Conservation (phyloP, 1,284 basidiomycete genomes). For the Testicularia cyperi region DNA sequence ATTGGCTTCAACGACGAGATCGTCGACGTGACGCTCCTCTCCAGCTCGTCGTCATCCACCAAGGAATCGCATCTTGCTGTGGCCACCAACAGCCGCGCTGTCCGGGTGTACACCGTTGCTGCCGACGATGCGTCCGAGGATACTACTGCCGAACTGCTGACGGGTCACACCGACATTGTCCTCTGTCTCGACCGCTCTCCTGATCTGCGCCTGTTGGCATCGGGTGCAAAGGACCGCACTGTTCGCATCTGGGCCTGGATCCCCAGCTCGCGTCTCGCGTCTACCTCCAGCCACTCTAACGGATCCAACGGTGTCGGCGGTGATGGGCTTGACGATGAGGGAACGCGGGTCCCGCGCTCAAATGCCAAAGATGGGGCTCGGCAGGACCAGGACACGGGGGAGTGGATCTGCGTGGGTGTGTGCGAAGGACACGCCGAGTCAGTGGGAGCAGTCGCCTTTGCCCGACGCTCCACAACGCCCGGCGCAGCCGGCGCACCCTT, state of each 20-base stretch:
- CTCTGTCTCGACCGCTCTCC: slow-evolving; percentile 75
- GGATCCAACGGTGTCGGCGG: background rate
- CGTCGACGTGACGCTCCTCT: slow-evolving; percentile 70
- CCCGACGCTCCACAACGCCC: slow-evolving; percentile 18
- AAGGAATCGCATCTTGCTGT: slow-evolving; percentile 79
- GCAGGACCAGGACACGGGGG: slow-evolving; percentile 28
- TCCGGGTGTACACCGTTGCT: slow-evolving; percentile 77
- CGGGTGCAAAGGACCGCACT: slow-evolving; percentile 88
- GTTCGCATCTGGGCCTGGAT: slow-evolving; percentile 74
- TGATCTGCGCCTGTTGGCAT: slow-evolving; percentile 75
- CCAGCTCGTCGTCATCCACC: slow-evolving; percentile 1
- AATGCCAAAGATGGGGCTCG: background rate
- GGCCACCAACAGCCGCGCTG: slow-evolving; percentile 90
- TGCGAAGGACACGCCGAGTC: slow-evolving; percentile 95
- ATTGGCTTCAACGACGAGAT: slow-evolving; percentile 99
- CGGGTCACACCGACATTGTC: slow-evolving; percentile 80
- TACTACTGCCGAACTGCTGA: slow-evolving; percentile 42
- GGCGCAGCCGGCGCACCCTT: slow-evolving; percentile 36
- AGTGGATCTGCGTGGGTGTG: slow-evolving; percentile 78
- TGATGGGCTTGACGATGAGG: slow-evolving; percentile 2
- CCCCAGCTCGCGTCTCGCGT: slow-evolving; percentile 50
- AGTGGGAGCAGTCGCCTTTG: slow-evolving; percentile 82
- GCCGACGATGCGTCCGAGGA: slow-evolving; percentile 28
- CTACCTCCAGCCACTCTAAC: background rate
- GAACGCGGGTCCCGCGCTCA: slow-evolving; percentile 3